phyloP scores from a whole-genome alignment of 768 basidiomycete species.

The Mycena latifolia region DNA sequence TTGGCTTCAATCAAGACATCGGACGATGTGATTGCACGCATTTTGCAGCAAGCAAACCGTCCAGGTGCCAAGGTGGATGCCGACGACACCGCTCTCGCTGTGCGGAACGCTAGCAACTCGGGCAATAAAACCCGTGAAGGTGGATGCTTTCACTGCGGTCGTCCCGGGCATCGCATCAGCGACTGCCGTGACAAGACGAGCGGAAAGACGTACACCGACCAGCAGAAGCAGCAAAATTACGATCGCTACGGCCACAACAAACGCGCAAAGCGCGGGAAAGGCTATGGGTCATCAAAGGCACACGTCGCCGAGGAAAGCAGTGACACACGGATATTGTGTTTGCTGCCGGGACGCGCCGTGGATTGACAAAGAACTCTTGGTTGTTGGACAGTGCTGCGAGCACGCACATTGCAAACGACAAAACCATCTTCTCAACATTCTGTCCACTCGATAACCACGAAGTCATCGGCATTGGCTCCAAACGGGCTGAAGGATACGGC shows the following conservation, averaged over 20 bases:
- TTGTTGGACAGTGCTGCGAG: no score
- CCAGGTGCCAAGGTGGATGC: conserved; percentile 10
- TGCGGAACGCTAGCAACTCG: neutral
- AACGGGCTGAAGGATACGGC: no score
- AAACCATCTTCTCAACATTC: no score
- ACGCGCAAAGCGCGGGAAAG: no score
- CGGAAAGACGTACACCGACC: conserved; percentile 7
- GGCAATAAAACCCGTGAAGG: neutral
- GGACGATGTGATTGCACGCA: conserved; percentile 36
- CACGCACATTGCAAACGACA: no score
- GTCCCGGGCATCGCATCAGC: neutral
- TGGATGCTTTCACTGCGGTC: conserved; percentile 12
- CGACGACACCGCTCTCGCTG: conserved; percentile 6
- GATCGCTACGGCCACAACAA: neutral
- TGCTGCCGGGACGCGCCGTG: no score
- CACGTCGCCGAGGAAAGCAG: no score
- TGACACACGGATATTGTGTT: no score
- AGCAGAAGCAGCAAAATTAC: conserved; percentile 6
- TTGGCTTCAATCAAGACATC: conserved; percentile 28
- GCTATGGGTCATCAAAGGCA: no score
- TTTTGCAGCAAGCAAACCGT: conserved; percentile 37
- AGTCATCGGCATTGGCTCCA: no score
- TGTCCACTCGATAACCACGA: no score
- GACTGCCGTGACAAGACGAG: conserved; percentile 20
- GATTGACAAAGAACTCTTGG: no score